Evolutionary conservation across 345 rosid species (phyloP).

Genomic region (Cochlearia excelsa): DNA sequence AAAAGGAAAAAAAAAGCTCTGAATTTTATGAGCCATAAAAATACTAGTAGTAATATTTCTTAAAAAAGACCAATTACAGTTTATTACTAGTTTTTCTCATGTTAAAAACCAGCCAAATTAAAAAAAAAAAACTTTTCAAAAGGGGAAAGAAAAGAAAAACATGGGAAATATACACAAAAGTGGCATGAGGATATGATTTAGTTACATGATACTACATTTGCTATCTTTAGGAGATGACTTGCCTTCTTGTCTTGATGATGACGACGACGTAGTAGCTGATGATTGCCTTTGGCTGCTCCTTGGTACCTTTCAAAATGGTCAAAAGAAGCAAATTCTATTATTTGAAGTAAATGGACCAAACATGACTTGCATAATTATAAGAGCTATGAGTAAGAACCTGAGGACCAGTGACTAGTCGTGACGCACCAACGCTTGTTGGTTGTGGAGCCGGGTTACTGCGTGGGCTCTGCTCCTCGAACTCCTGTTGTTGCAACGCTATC

Average conservation of each 20-base stretch:
- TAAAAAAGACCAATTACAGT: no score
- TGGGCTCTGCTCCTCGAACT: slow-evolving; percentile 62
- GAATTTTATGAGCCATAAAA: no score
- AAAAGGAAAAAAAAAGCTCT: no score
- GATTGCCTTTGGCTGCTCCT: slow-evolving; percentile 54
- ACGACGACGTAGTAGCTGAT: slow-evolving; percentile 37
- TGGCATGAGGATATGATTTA: slow-evolving; percentile 4
- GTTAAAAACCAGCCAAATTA: no score
- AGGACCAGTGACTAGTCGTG: slow-evolving; percentile 81
- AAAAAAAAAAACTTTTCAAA: no score
- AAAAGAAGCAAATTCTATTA: slow-evolving; percentile 2
- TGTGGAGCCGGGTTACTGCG: slow-evolving; percentile 58
- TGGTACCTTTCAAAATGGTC: slow-evolving; percentile 41
- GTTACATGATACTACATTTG: slow-evolving; percentile 72
- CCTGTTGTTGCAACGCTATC: slow-evolving; percentile 5
- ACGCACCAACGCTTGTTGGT: slow-evolving; percentile 44
- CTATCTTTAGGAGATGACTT: slow-evolving; percentile 53
- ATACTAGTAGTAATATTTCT: no score
- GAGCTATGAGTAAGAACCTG: slow-evolving; percentile 42
- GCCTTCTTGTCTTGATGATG: slow-evolving; percentile 53
- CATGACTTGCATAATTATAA: neutral
- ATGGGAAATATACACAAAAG: slow-evolving; percentile 30
- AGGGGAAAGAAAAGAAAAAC: neutral
- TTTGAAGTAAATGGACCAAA: neutral
- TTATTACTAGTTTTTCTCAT: no score